Conservation (phyloP, 768 basidiomycete species). For the Termitomyces sp. region DNA sequence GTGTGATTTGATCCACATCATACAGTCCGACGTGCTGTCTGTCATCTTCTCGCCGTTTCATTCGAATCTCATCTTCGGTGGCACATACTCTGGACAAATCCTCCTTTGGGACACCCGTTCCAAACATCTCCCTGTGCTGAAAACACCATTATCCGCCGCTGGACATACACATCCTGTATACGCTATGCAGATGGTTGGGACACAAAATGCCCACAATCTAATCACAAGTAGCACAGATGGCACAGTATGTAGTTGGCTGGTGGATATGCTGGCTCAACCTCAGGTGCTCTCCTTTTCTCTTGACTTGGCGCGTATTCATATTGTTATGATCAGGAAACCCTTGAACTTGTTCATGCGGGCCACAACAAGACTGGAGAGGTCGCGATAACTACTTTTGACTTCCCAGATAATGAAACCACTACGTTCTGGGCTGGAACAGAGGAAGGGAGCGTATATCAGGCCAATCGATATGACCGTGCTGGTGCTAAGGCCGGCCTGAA, state of each 20-base stretch:
- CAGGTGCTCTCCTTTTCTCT: constrained; percentile 51
- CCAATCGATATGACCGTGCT: constrained; percentile 94
- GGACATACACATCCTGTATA: constrained; percentile 99
- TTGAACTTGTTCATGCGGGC: constrained; percentile 83
- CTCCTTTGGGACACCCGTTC: constrained; percentile 98
- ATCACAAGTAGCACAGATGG: constrained; percentile 98
- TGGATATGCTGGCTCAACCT: constrained; percentile 98
- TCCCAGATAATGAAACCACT: constrained; percentile 94
- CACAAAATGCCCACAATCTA: constrained; percentile 97
- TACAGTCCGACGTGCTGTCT: constrained; percentile 93
- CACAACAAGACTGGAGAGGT: constrained; percentile 98
- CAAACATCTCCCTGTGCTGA: constrained; percentile 92
- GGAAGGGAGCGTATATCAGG: constrained; percentile 96
- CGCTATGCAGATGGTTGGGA: constrained; percentile 97
- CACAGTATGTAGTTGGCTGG: constrained; percentile 94
- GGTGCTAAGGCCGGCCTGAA: constrained; percentile 96
- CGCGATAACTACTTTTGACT: constrained; percentile 89
- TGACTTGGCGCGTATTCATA: not conserved
- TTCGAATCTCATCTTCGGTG: constrained; percentile 94
- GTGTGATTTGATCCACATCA: constrained; percentile 12
- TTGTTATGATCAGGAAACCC: constrained; percentile 67
- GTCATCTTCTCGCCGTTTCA: constrained; percentile 98
- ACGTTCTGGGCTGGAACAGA: constrained; percentile 99
- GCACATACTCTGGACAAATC: constrained; percentile 99
- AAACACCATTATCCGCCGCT: constrained; percentile 92